These are phyloP conservation scores for Colletotrichum sp. DNA, from an alignment of 2,329 filamentous ascomycete species.

Conservation along the genomic window DNA sequence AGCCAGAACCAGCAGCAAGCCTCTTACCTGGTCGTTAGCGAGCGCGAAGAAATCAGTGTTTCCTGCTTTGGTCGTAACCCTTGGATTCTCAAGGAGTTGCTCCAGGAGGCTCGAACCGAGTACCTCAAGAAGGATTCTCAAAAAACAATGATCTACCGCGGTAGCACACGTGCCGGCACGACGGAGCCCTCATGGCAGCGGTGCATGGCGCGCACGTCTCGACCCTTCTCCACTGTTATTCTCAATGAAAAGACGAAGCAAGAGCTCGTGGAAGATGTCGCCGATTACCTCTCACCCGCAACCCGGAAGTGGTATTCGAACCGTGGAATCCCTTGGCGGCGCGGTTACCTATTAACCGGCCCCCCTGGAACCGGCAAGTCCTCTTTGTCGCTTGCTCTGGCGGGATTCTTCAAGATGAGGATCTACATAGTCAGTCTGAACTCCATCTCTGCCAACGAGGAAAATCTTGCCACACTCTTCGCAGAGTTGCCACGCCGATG, in stretches of 20 bases:
- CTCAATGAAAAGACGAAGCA: slow-evolving; percentile 65
- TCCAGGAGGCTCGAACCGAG: slow-evolving; percentile 60
- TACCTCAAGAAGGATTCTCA: slow-evolving; percentile 63
- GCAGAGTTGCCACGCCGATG: slow-evolving; percentile 71
- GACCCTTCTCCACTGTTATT: slow-evolving; percentile 70
- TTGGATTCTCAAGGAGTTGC: slow-evolving; percentile 63
- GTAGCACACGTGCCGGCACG: slow-evolving; percentile 44
- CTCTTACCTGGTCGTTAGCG: slow-evolving; percentile 44
- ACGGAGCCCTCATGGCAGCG: slow-evolving; percentile 62
- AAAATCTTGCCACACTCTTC: slow-evolving; percentile 69
- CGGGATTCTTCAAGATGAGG: slow-evolving; percentile 71
- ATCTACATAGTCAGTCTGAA: slow-evolving; percentile 76
- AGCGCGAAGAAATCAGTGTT: slow-evolving; percentile 64
- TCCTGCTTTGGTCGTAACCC: slow-evolving; percentile 68
- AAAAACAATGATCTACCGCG: slow-evolving; percentile 71
- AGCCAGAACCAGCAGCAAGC: slow-evolving; percentile 49
- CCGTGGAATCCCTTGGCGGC: slow-evolving; percentile 82
- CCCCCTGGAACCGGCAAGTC: slow-evolving; percentile 84
- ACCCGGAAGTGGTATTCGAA: slow-evolving; percentile 82
- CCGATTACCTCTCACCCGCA: slow-evolving; percentile 65
- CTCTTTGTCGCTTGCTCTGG: slow-evolving; percentile 72
- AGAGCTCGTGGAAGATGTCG: slow-evolving; percentile 63
- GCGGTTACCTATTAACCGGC: slow-evolving; percentile 83
- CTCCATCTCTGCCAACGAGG: slow-evolving; percentile 66
- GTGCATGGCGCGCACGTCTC: slow-evolving; percentile 63